phyloP scores from a whole-genome alignment of 2,329 filamentous ascomycete genomes.

The Incumbomyces lentus region DNA sequence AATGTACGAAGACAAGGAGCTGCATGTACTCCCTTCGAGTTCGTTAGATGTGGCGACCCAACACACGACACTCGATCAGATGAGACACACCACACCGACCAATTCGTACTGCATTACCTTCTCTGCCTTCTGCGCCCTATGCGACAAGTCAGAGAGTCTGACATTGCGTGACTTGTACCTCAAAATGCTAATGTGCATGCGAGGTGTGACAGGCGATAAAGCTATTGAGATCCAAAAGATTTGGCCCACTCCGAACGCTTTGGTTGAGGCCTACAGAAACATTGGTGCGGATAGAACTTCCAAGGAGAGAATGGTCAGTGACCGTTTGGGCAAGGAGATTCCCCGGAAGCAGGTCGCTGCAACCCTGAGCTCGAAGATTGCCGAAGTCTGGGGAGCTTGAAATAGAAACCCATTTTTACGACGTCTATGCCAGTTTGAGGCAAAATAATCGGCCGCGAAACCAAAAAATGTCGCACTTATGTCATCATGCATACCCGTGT shows the following conservation, averaged over 20 bases:
- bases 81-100: slow-evolving; percentile 43
- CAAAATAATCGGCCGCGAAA: not conserved
- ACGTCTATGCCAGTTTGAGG: too few relatives aligned
- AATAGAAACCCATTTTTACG: not conserved
- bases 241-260: slow-evolving; percentile 64
- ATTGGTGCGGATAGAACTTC: slow-evolving; percentile 36
- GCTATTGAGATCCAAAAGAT: slow-evolving; percentile 67
- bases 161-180: slow-evolving; percentile 65
- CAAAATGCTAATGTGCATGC: slow-evolving; percentile 78
- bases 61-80: slow-evolving; percentile 49
- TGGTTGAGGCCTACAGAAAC: slow-evolving; percentile 58
- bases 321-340: slow-evolving; percentile 44
- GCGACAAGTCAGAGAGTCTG: slow-evolving; percentile 64
- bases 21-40: slow-evolving; percentile 15
- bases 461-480: not conserved
- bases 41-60: slow-evolving; percentile 49
- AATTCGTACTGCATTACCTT: slow-evolving; percentile 59
- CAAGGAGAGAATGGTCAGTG: slow-evolving; percentile 49
- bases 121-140: slow-evolving; percentile 58
- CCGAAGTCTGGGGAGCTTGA: slow-evolving; percentile 6
- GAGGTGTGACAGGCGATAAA: slow-evolving; percentile 64
- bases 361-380: slow-evolving; percentile 48
- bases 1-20: slow-evolving; percentile 40
- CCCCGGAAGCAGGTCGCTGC: slow-evolving; percentile 60
- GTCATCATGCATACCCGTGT: not conserved